Evolutionary conservation across 2,329 filamentous ascomycete species (phyloP), one percentile per base, ranked within the genome.

Genomic region (Phaeosphaeria sp.): DNA sequence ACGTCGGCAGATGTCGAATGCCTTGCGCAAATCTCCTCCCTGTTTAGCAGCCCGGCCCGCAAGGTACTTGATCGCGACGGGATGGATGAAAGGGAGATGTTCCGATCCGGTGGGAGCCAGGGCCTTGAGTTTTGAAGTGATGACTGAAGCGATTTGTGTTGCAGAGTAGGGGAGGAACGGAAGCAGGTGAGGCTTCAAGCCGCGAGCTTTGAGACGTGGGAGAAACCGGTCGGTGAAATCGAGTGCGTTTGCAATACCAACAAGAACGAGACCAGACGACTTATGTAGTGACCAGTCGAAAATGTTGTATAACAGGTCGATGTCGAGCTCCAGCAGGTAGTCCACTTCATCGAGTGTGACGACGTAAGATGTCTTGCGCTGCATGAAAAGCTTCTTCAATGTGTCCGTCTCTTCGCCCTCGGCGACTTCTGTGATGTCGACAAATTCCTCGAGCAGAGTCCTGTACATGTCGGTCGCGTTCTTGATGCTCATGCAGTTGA

Each of bases 401-500:
- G 85, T 83, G 6, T 87, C 83, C 53, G 89, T 85, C 33, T 91
- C 89, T 49, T 91, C 87, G 59, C 85, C 86, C 66, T 91, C 90
- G 9, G 84, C 78, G 36, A 88, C 75, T 42, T 89, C 85, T 18
- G 79, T 77, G 30, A 84, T 82, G 54, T 88, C 83, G 13, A 84
- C 84, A 43, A 94, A 86, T 53, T 86, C 84, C 64, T 91, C 88
- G 13, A 94, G 79, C 18, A 99, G 81, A 20, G 89, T 93, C 61
- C 85, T 84, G 77, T 96, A 96, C 21, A 99, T 84, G 73, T 97
- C 93, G 64, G 88, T 89, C 2, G 93, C 91, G 33, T 88, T 92
- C 72, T 95, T 96, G 78, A 97, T 89, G 78, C 93, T 97, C 89
- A 97, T 97, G 79, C 95, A 99, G 76, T 99, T 99, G 82, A 99